Evolutionary conservation across 768 basidiomycete genomes (phyloP), one percentile per base, ranked within the genome.

Genomic region (Fibroporia radiculosa): DNA sequence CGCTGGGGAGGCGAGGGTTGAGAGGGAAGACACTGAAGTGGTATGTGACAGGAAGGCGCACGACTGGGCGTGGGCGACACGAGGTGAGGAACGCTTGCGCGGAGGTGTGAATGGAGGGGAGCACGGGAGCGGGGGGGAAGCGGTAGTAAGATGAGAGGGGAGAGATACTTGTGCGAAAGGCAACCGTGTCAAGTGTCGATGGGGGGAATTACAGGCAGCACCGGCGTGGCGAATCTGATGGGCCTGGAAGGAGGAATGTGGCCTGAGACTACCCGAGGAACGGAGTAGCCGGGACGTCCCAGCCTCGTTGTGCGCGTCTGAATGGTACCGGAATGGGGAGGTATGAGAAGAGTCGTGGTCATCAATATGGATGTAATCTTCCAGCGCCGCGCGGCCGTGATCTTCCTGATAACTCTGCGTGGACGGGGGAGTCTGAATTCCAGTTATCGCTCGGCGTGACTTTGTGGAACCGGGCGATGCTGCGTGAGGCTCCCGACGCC

Each of bases 221-320:
- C 40, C 45, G 44, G 52, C 56, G 54, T 54, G 49, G 45, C 36
- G 48, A 45, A 46, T 44, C 41, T 59, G 58, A 59, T 59, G 58
- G 53, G 50, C 47, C 52, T 56, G 57, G 52, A 49, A 26, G 38
- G 45, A 24, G 16, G 42, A 32, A 27, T 41, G 47, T 42, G 46
- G 48, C 45, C 52, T 49, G 44, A 42, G 26, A 19, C 31, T 34
- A 43, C 44, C 38, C 33, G 44, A 37, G 27, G 36, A 39, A 42
- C 47, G 45, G 29, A 42, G 25, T 20, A 22, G 7, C 38, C 33
- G 31, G 42, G 26, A 40, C 53, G 50, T 45, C 48, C 45, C 42
- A 22, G 44, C 43, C 27, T 34, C 46, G 44, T 46, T 42, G 38
- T 20, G 42, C 43, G 50, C 55, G 49, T 47, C 49, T 52, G 58